phyloP scores from a whole-genome alignment of 2,329 filamentous ascomycete genomes.

The Trichoderma sp. region DNA sequence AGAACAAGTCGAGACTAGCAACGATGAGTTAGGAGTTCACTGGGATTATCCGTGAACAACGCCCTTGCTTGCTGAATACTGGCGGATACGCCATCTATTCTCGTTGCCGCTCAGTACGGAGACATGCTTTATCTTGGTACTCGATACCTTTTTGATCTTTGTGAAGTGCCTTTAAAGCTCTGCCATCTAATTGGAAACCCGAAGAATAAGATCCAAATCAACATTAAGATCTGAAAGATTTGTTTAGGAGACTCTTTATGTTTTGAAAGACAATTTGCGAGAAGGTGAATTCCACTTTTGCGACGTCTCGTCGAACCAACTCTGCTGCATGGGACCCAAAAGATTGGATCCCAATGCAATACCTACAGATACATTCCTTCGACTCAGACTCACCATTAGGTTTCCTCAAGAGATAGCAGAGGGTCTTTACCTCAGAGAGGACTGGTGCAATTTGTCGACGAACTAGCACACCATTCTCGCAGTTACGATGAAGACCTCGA shows the following conservation, averaged over 20 bases:
- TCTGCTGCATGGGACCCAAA: neutral
- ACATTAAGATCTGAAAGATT: no score
- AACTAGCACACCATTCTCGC: constrained; percentile 50
- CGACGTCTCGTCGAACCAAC: neutral
- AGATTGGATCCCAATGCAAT: constrained; percentile 32
- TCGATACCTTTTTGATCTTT: no score
- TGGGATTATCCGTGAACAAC: neutral
- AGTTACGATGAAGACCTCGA: neutral
- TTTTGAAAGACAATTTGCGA: neutral
- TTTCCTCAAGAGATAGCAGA: constrained; percentile 51
- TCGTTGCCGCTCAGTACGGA: neutral
- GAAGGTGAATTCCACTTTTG: constrained; percentile 46
- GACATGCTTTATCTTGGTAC: neutral
- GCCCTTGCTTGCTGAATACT: no score
- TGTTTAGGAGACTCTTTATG: no score
- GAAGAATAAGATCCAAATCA: no score
- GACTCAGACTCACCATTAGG: constrained; percentile 40
- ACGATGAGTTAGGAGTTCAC: neutral
- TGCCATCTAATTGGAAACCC: no score
- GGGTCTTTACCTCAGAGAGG: constrained; percentile 32
- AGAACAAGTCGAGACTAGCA: neutral
- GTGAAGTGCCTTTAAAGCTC: no score
- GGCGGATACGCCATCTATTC: neutral
- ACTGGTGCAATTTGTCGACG: constrained; percentile 51
- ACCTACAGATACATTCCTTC: constrained; percentile 31